Evolutionary conservation across 2,329 filamentous ascomycete genomes (phyloP).

Genomic region (Alternaria arborescens): DNA sequence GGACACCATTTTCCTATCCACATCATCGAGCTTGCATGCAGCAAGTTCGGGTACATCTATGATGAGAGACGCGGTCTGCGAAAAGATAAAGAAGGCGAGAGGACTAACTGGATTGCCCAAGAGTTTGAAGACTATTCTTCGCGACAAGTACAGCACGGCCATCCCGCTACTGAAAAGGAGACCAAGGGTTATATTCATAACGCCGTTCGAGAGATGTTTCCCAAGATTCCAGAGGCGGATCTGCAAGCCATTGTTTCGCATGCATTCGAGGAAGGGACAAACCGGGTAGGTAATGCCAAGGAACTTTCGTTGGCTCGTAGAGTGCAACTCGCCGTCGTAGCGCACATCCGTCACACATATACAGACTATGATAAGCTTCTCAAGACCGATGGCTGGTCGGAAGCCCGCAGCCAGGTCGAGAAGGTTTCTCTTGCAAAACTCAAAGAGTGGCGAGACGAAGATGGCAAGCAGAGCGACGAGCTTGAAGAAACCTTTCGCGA

Average conservation of each 20-base stretch:
- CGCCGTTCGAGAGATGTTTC: constrained; percentile 69
- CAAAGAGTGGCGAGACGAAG: constrained; percentile 69
- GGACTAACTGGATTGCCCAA: constrained; percentile 43
- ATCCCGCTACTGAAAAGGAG: constrained; percentile 47
- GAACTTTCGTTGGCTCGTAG: constrained; percentile 64
- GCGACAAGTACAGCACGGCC: constrained; percentile 35
- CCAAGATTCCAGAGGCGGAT: constrained; percentile 68
- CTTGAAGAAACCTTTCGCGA: constrained; percentile 70
- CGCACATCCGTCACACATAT: constrained; percentile 69
- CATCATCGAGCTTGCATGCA: constrained; percentile 66
- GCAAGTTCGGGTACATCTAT: constrained; percentile 54
- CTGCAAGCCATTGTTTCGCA: constrained; percentile 66
- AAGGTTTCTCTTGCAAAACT: constrained; percentile 64
- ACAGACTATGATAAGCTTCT: constrained; percentile 70
- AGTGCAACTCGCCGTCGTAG: constrained; percentile 68
- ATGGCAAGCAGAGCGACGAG: constrained; percentile 58
- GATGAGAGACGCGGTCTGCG: constrained; percentile 31
- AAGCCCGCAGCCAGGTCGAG: constrained; percentile 65
- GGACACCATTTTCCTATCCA: constrained; percentile 70
- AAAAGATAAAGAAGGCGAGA: constrained; percentile 30
- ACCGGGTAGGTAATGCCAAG: constrained; percentile 65
- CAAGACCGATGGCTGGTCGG: constrained; percentile 60
- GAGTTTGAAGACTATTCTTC: constrained; percentile 48
- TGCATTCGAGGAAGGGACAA: constrained; percentile 67
- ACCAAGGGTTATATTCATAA: constrained; percentile 66